phyloP scores from a whole-genome alignment of 176 grass and related monocot genomes.

The Secale cereale region DNA sequence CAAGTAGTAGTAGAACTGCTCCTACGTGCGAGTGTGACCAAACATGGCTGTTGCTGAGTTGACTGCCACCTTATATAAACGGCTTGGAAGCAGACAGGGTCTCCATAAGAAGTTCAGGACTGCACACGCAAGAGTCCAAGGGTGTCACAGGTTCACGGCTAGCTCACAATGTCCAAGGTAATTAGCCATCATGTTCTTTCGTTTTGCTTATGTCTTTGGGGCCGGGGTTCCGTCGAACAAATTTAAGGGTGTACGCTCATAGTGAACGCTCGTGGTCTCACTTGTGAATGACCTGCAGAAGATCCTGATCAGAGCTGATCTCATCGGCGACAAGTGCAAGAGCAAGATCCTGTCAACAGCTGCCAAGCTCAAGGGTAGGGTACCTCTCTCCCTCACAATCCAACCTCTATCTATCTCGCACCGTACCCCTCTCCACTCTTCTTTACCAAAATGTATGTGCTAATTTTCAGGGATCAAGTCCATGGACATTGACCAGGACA shows the following conservation, averaged over 20 bases:
- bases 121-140: background rate
- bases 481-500: conserved; percentile 20
- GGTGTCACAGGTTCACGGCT: background rate
- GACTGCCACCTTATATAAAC: background rate
- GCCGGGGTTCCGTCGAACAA: background rate
- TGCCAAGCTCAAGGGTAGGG: conserved; percentile 42
- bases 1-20: background rate
- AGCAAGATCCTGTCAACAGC: conserved; percentile 30
- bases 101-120: background rate
- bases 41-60: background rate
- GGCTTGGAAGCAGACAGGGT: background rate
- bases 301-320: conserved; percentile 42
- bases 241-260: background rate
- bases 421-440: too few species aligned
- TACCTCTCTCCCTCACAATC: background rate
- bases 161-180: conserved; percentile 35
- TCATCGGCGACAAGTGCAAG: conserved; percentile 33
- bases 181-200: background rate
- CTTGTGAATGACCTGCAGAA: conserved; percentile 20
- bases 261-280: background rate
- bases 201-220: background rate
- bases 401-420: background rate
- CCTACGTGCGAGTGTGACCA: conserved; percentile 7
- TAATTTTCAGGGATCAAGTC: too few species aligned
- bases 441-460: too few species aligned